phyloP scores from a whole-genome alignment of 805 yeast genomes.

The Yarrowia deformans region DNA sequence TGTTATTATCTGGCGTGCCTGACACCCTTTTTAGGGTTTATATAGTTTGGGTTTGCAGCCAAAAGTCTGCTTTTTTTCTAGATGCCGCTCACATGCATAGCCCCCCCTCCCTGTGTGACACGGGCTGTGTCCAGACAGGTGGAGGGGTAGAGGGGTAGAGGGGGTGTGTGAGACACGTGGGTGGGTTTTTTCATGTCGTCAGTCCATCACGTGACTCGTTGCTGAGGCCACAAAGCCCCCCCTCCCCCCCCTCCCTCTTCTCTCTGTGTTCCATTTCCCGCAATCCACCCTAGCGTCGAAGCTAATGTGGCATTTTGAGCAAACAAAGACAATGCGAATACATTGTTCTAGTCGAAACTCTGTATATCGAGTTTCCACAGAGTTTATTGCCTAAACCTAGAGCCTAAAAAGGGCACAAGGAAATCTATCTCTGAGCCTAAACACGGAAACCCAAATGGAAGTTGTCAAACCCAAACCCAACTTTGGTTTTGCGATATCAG shows the following conservation, averaged over 20 bases:
- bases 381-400: slow-evolving; percentile 2
- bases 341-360: slow-evolving; percentile 18
- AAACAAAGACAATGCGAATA: slow-evolving; percentile 7
- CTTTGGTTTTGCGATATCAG: background rate
- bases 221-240: too few relatives aligned
- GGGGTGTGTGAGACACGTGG: too few relatives aligned
- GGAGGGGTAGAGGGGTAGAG: background rate
- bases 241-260: background rate
- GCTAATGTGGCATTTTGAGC: slow-evolving; percentile 17
- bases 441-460: background rate
- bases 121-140: background rate
- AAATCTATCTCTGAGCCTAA: background rate
- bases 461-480: background rate
- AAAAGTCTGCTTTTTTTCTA: slow-evolving; percentile 30
- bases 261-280: background rate
- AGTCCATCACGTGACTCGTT: too few relatives aligned
- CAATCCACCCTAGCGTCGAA: slow-evolving; percentile 22
- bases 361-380: background rate
- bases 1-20: slow-evolving; percentile 38
- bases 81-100: slow-evolving; percentile 33
- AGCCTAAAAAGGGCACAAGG: slow-evolving; percentile 1
- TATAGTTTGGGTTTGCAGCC: slow-evolving; percentile 20
- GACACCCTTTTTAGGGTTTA: background rate
- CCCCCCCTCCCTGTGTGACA: background rate
- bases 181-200: too few relatives aligned